phyloP scores from a whole-genome alignment of 208 protist species.

The Leishmania mexicana region DNA sequence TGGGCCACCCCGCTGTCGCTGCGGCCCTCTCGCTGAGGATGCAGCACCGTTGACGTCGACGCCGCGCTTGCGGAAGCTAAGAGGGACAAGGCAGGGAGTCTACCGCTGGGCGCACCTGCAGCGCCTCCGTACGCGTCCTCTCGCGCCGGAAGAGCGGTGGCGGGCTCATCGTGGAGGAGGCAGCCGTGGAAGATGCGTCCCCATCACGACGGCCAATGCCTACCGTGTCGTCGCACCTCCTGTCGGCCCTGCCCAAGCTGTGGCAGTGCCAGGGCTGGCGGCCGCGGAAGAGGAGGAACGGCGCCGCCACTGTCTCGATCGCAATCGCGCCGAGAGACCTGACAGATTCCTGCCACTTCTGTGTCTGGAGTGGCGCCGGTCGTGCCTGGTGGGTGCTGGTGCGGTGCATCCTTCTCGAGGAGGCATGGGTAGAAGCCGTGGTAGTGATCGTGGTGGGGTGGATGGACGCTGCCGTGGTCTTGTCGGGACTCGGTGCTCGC shows the following conservation, averaged over 20 bases:
- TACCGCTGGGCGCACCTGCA: not conserved
- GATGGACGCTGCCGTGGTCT: not conserved
- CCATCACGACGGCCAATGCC: not conserved
- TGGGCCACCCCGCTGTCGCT: not conserved
- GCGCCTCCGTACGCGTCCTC: not conserved
- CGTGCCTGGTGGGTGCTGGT: not conserved
- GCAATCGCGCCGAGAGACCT: constrained; percentile 2
- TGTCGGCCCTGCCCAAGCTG: not conserved
- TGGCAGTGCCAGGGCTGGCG: not conserved
- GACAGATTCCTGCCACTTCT: constrained; percentile 16
- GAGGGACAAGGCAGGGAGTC: not conserved
- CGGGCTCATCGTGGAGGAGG: not conserved
- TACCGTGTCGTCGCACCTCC: not conserved
- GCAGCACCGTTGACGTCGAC: not conserved
- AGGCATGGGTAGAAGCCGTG: not conserved
- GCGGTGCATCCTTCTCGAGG: not conserved
- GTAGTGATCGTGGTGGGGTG: not conserved
- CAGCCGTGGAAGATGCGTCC: not conserved
- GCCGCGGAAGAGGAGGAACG: constrained; percentile 18
- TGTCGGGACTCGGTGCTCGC: not conserved
- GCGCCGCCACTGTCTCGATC: constrained; percentile 15
- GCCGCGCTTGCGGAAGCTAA: not conserved
- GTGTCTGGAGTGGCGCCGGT: constrained; percentile 5
- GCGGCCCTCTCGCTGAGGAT: not conserved
- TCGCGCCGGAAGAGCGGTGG: constrained; percentile 3